Evolutionary conservation across 495 filamentous ascomycete genomes (phyloP), one percentile per base, ranked within the genome.

Genomic region (Terfezia boudieri): DNA sequence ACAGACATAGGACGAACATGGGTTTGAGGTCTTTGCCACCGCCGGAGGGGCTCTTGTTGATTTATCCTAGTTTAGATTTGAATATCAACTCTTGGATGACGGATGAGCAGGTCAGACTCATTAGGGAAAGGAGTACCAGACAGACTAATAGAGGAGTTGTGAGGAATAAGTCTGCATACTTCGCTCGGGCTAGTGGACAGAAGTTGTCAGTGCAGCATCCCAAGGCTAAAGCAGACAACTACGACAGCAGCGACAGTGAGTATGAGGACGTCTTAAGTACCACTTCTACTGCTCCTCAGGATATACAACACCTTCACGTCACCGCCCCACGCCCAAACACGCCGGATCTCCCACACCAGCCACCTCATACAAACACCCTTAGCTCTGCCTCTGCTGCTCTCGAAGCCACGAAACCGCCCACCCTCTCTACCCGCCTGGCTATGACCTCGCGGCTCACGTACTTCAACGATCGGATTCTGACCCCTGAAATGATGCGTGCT

Each of bases 61-160:
- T 92, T 32, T 98, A 98, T 63, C 90, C 90, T 1, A 78, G 78
- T 0, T 71, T 98, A 55, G 92, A 94, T 61, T 82, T 96, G 79
- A 94, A 86, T 64, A 94, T 96, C 52, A 83, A 84, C n/a, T 95
- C 86, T 60, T 98, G 90, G 90, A 95, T 98, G 87, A 86, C 82
- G 0, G 92, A 98, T 60, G 90, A 96, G 65, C 88, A 96, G 64
- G 90, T 95, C 85, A 74, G 84, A 0, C 69, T 96, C 41, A 94
- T 98, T 53, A 81, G 88, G 58, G 86, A 94, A 56, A 80, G 84
- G 43, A 73, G 77, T 53, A 78, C 76, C 55, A 77, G 88, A 2
- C 79, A 78, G 56, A 84, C 79, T 2, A 94, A 95, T 62, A 74
- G 74, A 55, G 72, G 75, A 49, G 76, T 96, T 52, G 64, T 95